Base-by-base conservation (phyloP, 805 yeast genomes). In the Saturnispora dispora region DNA sequence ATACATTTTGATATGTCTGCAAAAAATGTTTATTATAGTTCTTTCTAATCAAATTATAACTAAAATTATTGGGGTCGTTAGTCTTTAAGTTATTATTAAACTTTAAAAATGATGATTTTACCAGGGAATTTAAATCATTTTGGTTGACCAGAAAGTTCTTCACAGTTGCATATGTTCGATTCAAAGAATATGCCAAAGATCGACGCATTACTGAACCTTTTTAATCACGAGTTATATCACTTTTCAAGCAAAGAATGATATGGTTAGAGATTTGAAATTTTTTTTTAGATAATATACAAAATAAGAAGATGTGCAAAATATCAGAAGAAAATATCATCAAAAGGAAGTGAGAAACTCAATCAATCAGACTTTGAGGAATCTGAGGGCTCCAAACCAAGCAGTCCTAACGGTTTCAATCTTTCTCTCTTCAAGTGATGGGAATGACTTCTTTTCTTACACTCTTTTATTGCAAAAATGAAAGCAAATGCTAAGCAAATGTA, bases 401-500 rank as follows among this genome's bases (percentile, higher is more conserved):
- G 45, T 3, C 60, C 60, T 1, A 57, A 25, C 5, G 56, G 55
- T 42, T 50, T 57, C 48, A 52, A 45, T 27, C 45, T 57, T 37
- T 57, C 58, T 8, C 10, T n/a, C 18, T 41, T 43, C 1, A 51
- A 9, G 9, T n/a, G n/a, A 15, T 45, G 43, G 9, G 40, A 6
- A 8, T 23, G 20, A 3, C 23, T 23, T 43, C 51, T 27, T 13
- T 22, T 17, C 27, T 23, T 47, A 17, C 41, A 35, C 6, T 33
- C 5, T 30, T 28, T 42, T 13, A 28, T 7, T 15, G 27, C 5
- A n/a, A 35, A 3, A 9, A 20, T 32, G 13, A 35, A 10, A 27
- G 30, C 28, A 22, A 27, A 1, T 7, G 42, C 37, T 13, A 47
- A n/a, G 10, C 40, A 2, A 3, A 32, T 8, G 33, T 33, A 43